These are phyloP conservation scores for Talaromyces islandicus DNA, from an alignment of 2,329 filamentous ascomycete species.

Conservation along the genomic window DNA sequence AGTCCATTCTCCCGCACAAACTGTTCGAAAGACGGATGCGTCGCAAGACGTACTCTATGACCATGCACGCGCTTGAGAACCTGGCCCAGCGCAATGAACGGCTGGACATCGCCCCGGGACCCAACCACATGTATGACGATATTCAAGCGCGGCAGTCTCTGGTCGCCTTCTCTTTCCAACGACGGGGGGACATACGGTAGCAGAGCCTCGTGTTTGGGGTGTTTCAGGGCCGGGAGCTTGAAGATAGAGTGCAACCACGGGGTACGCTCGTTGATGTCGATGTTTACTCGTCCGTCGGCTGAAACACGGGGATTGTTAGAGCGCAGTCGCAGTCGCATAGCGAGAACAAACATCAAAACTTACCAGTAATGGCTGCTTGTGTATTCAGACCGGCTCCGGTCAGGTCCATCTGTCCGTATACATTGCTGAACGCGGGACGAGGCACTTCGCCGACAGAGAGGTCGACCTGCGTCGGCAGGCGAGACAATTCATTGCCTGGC, in stretches of 20 bases:
- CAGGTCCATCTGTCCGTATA: conserved; percentile 9
- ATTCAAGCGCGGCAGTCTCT: conserved; percentile 42
- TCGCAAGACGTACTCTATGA: conserved; percentile 68
- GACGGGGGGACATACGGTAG: conserved; percentile 55
- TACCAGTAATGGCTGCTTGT: conserved; percentile 9
- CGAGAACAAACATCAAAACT: background rate
- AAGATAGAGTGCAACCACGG: conserved; percentile 61
- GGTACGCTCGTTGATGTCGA: conserved; percentile 69
- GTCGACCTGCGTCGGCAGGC: conserved; percentile 2
- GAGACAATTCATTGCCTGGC: background rate
- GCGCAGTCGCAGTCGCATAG: background rate
- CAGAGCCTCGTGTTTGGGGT: conserved; percentile 28
- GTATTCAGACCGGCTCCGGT: conserved; percentile 7
- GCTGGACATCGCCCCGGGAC: conserved; percentile 69
- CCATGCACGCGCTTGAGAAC: conserved; percentile 59
- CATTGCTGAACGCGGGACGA: conserved; percentile 5
- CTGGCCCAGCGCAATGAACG: conserved; percentile 65
- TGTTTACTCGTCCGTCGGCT: conserved; percentile 73
- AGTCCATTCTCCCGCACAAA: conserved; percentile 66
- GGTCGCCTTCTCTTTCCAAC: conserved; percentile 54
- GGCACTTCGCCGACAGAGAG: conserved; percentile 4
- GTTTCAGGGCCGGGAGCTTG: conserved; percentile 52
- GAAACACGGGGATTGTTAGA: conserved; percentile 5
- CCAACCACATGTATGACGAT: conserved; percentile 71
- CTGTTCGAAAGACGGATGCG: conserved; percentile 61